These are phyloP conservation scores for Ceratorhiza oryzae-sativae DNA, from an alignment of 1,284 basidiomycete genomes.

Conservation along the genomic window DNA sequence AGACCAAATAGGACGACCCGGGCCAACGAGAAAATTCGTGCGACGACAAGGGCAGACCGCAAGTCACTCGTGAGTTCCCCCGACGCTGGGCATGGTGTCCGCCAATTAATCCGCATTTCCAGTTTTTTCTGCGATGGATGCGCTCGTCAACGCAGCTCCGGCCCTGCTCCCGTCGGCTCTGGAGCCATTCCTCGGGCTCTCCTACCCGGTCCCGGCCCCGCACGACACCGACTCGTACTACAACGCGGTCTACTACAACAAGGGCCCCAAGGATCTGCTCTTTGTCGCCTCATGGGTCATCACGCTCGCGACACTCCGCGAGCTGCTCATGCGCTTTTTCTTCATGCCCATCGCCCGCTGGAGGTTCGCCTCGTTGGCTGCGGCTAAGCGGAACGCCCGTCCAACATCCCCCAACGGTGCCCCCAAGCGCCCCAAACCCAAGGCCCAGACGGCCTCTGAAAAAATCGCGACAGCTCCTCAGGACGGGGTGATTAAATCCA, in stretches of 20 bases:
- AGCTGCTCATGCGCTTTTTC: slow-evolving; percentile 71
- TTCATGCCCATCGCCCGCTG: slow-evolving; percentile 80
- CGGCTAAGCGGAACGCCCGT: slow-evolving; percentile 1
- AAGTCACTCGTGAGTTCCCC: not conserved
- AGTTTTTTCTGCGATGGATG: slow-evolving; percentile 14
- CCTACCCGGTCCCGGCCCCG: slow-evolving; percentile 69
- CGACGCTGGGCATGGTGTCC: too few relatives aligned
- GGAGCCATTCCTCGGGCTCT: slow-evolving; percentile 74
- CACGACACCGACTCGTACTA: slow-evolving; percentile 70
- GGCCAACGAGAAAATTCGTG: not conserved
- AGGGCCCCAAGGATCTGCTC: slow-evolving; percentile 74
- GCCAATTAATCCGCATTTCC: too few relatives aligned
- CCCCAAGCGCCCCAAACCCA: slow-evolving; percentile 40
- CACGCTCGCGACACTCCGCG: slow-evolving; percentile 79
- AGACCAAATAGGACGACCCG: not conserved
- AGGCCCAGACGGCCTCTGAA: slow-evolving; percentile 46
- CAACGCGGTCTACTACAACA: slow-evolving; percentile 68
- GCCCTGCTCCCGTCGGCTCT: slow-evolving; percentile 10
- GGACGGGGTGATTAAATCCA: not conserved
- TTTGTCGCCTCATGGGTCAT: slow-evolving; percentile 76
- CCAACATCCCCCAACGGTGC: slow-evolving; percentile 10
- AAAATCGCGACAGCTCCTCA: slow-evolving; percentile 36
- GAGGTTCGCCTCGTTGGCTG: slow-evolving; percentile 56
- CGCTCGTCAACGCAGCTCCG: slow-evolving; percentile 8
- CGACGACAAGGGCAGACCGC: not conserved